A percentile compares a stretch with the other conserved stretches of the same genome.
These are phyloP conservation scores for Curvularia eragrostidis DNA, from an alignment of 2,329 filamentous ascomycete species.

Conservation along the genomic window DNA sequence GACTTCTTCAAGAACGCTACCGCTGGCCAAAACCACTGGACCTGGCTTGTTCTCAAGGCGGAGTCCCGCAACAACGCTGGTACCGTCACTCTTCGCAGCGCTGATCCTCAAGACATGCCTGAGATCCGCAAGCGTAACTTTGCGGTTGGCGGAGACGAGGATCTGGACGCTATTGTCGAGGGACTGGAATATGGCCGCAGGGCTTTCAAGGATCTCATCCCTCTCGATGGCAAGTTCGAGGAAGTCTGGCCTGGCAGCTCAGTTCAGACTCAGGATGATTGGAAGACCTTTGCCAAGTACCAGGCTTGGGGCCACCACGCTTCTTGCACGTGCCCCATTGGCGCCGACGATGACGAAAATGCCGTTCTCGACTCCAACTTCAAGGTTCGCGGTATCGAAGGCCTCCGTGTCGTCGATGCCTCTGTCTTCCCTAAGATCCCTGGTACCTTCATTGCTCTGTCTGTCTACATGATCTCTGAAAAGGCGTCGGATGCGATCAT, in stretches of 20 bases:
- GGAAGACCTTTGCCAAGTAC: slow-evolving; percentile 46
- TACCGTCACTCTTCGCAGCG: slow-evolving; percentile 64
- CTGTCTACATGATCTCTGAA: slow-evolving; percentile 65
- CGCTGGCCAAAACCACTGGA: slow-evolving; percentile 54
- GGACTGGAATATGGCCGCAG: slow-evolving; percentile 61
- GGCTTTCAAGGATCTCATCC: slow-evolving; percentile 47
- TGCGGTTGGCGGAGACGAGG: slow-evolving; percentile 41
- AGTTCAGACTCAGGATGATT: slow-evolving; percentile 52
- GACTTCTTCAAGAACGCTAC: slow-evolving; percentile 58
- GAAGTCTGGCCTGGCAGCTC: slow-evolving; percentile 59
- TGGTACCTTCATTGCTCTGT: slow-evolving; percentile 60
- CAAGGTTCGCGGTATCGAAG: slow-evolving; percentile 60
- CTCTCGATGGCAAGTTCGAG: slow-evolving; percentile 53
- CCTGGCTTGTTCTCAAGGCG: slow-evolving; percentile 63
- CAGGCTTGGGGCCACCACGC: slow-evolving; percentile 61
- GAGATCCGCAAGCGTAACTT: slow-evolving; percentile 54
- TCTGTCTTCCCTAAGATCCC: slow-evolving; percentile 49
- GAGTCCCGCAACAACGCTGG: slow-evolving; percentile 68
- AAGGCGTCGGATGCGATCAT: slow-evolving; percentile 68
- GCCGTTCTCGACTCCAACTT: slow-evolving; percentile 63
- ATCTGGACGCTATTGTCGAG: slow-evolving; percentile 62
- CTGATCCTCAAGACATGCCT: slow-evolving; percentile 68
- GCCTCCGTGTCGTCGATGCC: slow-evolving; percentile 59
- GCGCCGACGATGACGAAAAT: slow-evolving; percentile 54
- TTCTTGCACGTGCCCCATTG: slow-evolving; percentile 64